These are phyloP conservation scores for Coccomyxa sp. DNA, from an alignment of 139 green algal genomes.

Conservation along the genomic window DNA sequence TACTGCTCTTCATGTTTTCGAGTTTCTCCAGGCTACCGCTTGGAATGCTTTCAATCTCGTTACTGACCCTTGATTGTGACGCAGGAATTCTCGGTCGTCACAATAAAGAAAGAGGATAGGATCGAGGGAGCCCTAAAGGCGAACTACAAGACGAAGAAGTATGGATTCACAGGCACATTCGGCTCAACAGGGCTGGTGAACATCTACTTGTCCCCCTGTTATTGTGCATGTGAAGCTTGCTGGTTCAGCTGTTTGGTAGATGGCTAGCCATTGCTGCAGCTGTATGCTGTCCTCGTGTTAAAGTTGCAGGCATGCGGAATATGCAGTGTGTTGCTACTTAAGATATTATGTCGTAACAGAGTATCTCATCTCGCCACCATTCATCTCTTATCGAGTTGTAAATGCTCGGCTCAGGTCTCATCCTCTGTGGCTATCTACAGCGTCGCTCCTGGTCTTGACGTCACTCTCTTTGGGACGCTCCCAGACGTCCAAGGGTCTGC, in stretches of 20 bases:
- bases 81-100: constrained; percentile 45
- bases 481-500: constrained; percentile 30
- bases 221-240: no score
- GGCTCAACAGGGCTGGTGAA: constrained; percentile 34
- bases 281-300: not conserved
- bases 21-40: no score
- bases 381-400: not conserved
- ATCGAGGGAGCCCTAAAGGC: constrained; percentile 40
- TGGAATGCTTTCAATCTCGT: no score
- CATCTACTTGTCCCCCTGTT: no score
- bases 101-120: constrained; percentile 19
- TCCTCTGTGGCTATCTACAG: not conserved
- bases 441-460: constrained; percentile 28
- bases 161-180: constrained; percentile 29
- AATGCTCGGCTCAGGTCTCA: not conserved
- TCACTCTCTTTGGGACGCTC: constrained; percentile 31
- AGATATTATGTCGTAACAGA: no score
- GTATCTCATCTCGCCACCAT: no score
- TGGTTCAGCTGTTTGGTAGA: not conserved
- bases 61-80: not conserved
- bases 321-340: no score
- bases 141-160: constrained; percentile 31
- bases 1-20: not conserved
- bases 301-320: no score
- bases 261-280: not conserved